A percentile compares a stretch with the other conserved stretches of the same genome.
Evolutionary conservation across 257 asterid genomes (phyloP).

Genomic region (Oldenlandia corymbosa): DNA sequence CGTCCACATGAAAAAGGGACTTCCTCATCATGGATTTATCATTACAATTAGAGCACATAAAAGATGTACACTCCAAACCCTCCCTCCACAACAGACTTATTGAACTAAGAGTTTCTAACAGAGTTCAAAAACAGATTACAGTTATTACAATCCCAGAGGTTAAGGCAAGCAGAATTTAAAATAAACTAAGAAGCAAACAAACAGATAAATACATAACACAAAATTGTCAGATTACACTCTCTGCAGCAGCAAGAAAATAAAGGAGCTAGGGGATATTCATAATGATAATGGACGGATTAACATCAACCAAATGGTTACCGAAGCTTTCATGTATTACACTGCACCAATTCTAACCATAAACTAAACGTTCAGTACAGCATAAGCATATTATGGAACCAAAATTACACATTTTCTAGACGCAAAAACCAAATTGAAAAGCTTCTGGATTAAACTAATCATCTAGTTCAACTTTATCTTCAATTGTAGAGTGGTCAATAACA

Average conservation of each 20-base stretch:
- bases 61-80: too few species aligned
- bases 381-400: not conserved
- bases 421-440: not conserved
- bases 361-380: not conserved
- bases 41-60: not conserved
- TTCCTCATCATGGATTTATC: not conserved
- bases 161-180: not conserved
- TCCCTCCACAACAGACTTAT: not conserved
- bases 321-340: not conserved
- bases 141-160: not conserved
- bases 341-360: not conserved
- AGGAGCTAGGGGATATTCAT: not conserved
- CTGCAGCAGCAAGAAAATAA: not conserved
- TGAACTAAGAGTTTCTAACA: not conserved
- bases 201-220: not conserved
- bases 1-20: not conserved
- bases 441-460: not conserved
- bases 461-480: not conserved
- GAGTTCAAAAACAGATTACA: not conserved
- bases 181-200: too few species aligned
- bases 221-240: not conserved
- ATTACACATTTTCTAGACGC: not conserved
- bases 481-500: not conserved
- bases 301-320: not conserved
- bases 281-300: not conserved